Conservation (phyloP, 2,329 filamentous ascomycete species). For the Stagonosporopsis vannaccii region DNA sequence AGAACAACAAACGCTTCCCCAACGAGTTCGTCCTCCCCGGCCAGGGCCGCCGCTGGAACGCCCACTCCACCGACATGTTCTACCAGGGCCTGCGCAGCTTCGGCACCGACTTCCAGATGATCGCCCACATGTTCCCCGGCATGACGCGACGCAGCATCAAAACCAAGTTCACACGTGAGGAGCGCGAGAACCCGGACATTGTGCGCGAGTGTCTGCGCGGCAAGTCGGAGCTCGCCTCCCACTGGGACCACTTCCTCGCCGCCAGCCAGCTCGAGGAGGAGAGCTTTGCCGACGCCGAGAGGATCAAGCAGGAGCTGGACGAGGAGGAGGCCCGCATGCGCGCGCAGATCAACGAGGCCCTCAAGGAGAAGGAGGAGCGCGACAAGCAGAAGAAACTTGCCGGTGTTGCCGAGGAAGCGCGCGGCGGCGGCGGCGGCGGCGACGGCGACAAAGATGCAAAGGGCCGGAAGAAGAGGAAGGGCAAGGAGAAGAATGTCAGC, state of each 20-base stretch:
- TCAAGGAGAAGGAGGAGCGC: constrained; percentile 44
- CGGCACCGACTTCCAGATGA: constrained; percentile 84
- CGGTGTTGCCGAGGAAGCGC: constrained; percentile 29
- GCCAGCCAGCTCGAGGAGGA: constrained; percentile 42
- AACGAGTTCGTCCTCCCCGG: constrained; percentile 54
- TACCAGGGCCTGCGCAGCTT: constrained; percentile 78
- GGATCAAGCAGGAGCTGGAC: constrained; percentile 42
- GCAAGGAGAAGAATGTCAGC: constrained; percentile 35
- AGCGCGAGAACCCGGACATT: constrained; percentile 68
- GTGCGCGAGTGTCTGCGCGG: constrained; percentile 69
- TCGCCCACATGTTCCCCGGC: constrained; percentile 75
- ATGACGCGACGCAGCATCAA: constrained; percentile 78
- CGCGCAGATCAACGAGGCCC: constrained; percentile 47
- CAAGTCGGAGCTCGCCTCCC: constrained; percentile 40
- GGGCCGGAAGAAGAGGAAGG: constrained; percentile 42
- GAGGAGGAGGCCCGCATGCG: constrained; percentile 38
- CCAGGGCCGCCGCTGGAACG: constrained; percentile 66
- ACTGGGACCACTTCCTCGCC: constrained; percentile 51
- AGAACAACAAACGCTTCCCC: constrained; percentile 61
- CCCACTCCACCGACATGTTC: constrained; percentile 76
- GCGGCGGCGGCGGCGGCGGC: no score
- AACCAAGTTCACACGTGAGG: constrained; percentile 82
- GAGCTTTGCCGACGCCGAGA: constrained; percentile 48
- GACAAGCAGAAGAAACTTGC: constrained; percentile 45
- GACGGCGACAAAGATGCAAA: constrained; percentile 29